These are phyloP conservation scores for Hypomyces perniciosus DNA, from an alignment of 2,329 filamentous ascomycete genomes.

Conservation along the genomic window DNA sequence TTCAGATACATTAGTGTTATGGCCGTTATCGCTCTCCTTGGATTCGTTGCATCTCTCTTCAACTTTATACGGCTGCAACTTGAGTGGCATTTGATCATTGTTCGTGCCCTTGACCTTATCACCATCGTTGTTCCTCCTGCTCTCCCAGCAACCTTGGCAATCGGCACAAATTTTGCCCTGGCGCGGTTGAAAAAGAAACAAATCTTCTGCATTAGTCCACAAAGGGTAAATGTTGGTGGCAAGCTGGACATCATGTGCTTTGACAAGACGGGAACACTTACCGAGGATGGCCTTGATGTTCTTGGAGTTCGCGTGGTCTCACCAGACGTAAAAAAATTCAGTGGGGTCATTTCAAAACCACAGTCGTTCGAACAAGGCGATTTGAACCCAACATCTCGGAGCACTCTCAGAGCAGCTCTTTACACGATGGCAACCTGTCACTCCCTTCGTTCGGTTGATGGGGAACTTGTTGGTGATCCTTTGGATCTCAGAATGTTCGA, in stretches of 20 bases:
- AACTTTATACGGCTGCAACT: slow-evolving; percentile 86
- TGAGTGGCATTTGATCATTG: slow-evolving; percentile 83
- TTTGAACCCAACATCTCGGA: slow-evolving; percentile 22
- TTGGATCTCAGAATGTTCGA: slow-evolving; percentile 98
- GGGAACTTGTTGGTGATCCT: slow-evolving; percentile 85
- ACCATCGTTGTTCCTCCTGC: slow-evolving; percentile 97
- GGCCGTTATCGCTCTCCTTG: slow-evolving; percentile 76
- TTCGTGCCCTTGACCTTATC: slow-evolving; percentile 88
- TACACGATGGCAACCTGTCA: slow-evolving; percentile 98
- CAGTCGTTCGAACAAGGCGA: slow-evolving; percentile 48
- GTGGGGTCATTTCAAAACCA: slow-evolving; percentile 66
- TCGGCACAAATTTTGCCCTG: slow-evolving; percentile 93
- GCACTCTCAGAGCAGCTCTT: slow-evolving; percentile 55
- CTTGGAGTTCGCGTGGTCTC: slow-evolving; percentile 79
- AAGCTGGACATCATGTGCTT: slow-evolving; percentile 97
- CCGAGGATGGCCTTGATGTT: slow-evolving; percentile 92
- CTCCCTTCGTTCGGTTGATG: slow-evolving; percentile 79
- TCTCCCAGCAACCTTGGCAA: slow-evolving; percentile 87
- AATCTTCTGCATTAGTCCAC: slow-evolving; percentile 97
- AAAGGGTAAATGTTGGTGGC: slow-evolving; percentile 92
- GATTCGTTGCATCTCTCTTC: slow-evolving; percentile 84
- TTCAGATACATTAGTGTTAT: slow-evolving; percentile 98
- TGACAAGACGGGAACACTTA: slow-evolving; percentile 97
- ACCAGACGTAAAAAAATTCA: slow-evolving; percentile 57
- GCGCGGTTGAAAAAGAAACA: slow-evolving; percentile 78